Conservation (phyloP, 495 filamentous ascomycete genomes). For the Stereocaulon alpinum region DNA sequence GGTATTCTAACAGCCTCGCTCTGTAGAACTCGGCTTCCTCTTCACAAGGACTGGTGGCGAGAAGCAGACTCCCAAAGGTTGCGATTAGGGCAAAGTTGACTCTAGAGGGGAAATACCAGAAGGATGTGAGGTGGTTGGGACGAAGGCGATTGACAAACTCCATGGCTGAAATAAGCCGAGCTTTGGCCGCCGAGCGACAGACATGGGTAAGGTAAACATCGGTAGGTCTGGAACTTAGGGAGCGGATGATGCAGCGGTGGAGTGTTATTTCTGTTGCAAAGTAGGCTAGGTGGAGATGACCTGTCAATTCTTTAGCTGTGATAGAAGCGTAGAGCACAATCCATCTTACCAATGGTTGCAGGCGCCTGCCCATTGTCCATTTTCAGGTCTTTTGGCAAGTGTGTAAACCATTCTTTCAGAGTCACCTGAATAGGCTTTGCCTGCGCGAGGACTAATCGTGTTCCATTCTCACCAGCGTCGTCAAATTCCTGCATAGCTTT, state of each 20-base stretch:
- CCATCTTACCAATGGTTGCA: constrained; percentile 26
- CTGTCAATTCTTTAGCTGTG: constrained; percentile 26
- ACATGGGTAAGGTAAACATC: constrained; percentile 70
- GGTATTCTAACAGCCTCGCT: constrained; percentile 72
- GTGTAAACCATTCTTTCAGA: constrained; percentile 49
- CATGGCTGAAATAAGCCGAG: constrained; percentile 47
- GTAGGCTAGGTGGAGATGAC: constrained; percentile 50
- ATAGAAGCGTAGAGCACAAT: constrained; percentile 9
- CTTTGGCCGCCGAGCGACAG: constrained; percentile 73
- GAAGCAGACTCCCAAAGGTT: constrained; percentile 57
- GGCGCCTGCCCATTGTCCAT: constrained; percentile 37
- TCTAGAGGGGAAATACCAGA: constrained; percentile 45
- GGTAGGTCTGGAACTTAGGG: constrained; percentile 34
- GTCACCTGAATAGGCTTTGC: constrained; percentile 52
- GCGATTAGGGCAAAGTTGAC: constrained; percentile 47
- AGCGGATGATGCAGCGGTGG: constrained; percentile 49
- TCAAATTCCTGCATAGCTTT: constrained; percentile 44
- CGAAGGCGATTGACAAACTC: constrained; percentile 49
- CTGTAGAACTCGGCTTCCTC: constrained; percentile 98
- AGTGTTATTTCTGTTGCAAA: constrained; percentile 54
- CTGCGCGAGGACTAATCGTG: constrained; percentile 45
- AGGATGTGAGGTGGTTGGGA: constrained; percentile 42
- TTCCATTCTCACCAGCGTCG: constrained; percentile 38
- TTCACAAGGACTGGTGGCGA: constrained; percentile 71
- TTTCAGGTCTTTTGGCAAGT: constrained; percentile 41